These are phyloP conservation scores for Coemansia erecta DNA, from an alignment of 192 early-diverging fungal species.

Conservation along the genomic window DNA sequence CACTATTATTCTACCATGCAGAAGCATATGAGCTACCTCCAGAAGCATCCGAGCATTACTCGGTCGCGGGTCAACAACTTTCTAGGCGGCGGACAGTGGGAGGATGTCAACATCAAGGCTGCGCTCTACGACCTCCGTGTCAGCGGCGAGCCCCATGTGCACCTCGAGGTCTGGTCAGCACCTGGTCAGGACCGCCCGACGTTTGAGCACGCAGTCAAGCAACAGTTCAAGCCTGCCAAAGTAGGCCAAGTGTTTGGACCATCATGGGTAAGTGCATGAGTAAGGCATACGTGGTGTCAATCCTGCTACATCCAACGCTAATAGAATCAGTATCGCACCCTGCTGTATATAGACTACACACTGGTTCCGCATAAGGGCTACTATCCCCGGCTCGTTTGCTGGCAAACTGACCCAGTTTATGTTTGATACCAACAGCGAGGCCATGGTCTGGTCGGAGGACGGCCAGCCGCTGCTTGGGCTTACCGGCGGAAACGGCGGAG, in stretches of 20 bases:
- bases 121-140: constrained; percentile 50
- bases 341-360: constrained; percentile 62
- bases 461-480: constrained; percentile 83
- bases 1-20: constrained; percentile 14
- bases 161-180: constrained; percentile 51
- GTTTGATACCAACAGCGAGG: constrained; percentile 86
- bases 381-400: constrained; percentile 59
- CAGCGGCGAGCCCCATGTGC: constrained; percentile 54
- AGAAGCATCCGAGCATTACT: constrained; percentile 74
- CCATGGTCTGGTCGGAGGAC: constrained; percentile 80
- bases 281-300: too few relatives aligned
- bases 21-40: constrained; percentile 38
- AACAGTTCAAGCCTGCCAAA: constrained; percentile 63
- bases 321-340: too few relatives aligned
- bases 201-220: constrained; percentile 55
- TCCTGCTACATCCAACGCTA: constrained; percentile 2
- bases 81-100: constrained; percentile 60
- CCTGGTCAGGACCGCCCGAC: constrained; percentile 55
- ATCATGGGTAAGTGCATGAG: constrained; percentile 60
- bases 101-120: constrained; percentile 65
- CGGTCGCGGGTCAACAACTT: constrained; percentile 76
- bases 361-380: constrained; percentile 68
- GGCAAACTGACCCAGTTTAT: constrained; percentile 74
- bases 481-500: constrained; percentile 67
- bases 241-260: constrained; percentile 86